Evolutionary conservation across 306 rosid genomes (phyloP), one percentile per base, ranked within the genome.

Genomic region (Rubus idaeus): DNA sequence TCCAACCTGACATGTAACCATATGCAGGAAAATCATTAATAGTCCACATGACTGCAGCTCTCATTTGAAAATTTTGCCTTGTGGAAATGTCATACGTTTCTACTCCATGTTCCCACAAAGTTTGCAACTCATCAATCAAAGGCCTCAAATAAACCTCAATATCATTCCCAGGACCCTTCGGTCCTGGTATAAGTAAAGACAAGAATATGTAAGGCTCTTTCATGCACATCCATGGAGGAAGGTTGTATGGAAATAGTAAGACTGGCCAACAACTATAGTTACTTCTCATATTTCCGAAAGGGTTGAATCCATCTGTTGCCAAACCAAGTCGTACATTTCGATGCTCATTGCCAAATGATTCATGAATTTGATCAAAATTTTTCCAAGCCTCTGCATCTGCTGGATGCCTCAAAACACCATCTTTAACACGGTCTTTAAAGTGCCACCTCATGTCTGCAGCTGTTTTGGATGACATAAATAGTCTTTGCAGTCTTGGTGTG

Each of bases 301-400:
- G 67, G 18, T 55, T 67, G 23, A 72, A 72, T 13, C 66, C 66
- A 72, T 72, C 52, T 1, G 53, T 52, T 53, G 66, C 66, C 57
- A 72, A 39, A 1, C 76, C 53, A 16, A 72, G 42, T 10, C 66
- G 26, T 18, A 72, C 52, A n/a, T 72, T 72, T n/a, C 56, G 46
- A n/a, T 23, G 44, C 2, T 73, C 57, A 5, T 4, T 5, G 9
- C 55, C 42, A 42, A 73, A 73, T 8, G 21, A 5, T 2, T 47
- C 12, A 58, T 40, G 63, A 0, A 39, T 21, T 58, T 23, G 26
- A 26, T 73, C 55, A 8, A 73, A 58, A 1, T 4, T 20, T 20
- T 58, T 57, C 68, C 68, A 73, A 6, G 55, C 56, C 42, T 74
- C 45, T 0, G 45, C n/a, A 21, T 74, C 45, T n/a, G 57, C 17